Conservation (phyloP, 164 flowering plant species). For the Macadamia tetraphylla region DNA sequence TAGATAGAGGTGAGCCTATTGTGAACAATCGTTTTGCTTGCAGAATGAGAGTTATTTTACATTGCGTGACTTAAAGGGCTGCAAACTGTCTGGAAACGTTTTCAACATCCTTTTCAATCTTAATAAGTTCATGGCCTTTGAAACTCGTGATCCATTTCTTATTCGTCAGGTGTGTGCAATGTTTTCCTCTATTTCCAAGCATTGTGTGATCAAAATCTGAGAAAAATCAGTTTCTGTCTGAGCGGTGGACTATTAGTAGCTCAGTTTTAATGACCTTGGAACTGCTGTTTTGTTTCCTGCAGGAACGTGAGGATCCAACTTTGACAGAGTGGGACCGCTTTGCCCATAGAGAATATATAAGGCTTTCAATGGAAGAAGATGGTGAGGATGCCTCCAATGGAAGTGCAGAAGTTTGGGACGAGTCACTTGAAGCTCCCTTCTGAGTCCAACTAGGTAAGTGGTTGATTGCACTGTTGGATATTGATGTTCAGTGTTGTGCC, state of each 20-base stretch:
- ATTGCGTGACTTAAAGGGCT: slow-evolving; percentile 66
- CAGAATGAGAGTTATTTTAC: slow-evolving; percentile 72
- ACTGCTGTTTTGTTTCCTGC: slow-evolving; percentile 13
- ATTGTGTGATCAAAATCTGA: neutral
- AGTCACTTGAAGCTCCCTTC: slow-evolving; percentile 95
- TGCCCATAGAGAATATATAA: slow-evolving; percentile 93
- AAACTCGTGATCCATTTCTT: slow-evolving; percentile 95
- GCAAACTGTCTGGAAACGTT: slow-evolving; percentile 84
- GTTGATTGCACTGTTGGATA: neutral
- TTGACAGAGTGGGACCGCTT: slow-evolving; percentile 99
- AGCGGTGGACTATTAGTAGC: neutral
- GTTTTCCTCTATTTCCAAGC: neutral
- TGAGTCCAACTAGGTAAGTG: slow-evolving; percentile 20
- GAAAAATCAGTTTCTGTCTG: neutral
- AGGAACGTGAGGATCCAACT: slow-evolving; percentile 95
- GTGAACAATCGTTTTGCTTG: slow-evolving; percentile 19
- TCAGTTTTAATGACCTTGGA: neutral
- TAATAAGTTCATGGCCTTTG: slow-evolving; percentile 94
- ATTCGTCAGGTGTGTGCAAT: slow-evolving; percentile 76
- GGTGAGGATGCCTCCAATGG: slow-evolving; percentile 94
- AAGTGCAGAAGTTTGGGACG: slow-evolving; percentile 98
- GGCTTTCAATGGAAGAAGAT: slow-evolving; percentile 99
- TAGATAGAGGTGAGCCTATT: neutral
- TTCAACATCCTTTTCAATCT: slow-evolving; percentile 95
- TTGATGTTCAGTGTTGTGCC: slow-evolving; percentile 18